Conservation (phyloP, 2,329 filamentous ascomycete species). For the Eutypella sp. region DNA sequence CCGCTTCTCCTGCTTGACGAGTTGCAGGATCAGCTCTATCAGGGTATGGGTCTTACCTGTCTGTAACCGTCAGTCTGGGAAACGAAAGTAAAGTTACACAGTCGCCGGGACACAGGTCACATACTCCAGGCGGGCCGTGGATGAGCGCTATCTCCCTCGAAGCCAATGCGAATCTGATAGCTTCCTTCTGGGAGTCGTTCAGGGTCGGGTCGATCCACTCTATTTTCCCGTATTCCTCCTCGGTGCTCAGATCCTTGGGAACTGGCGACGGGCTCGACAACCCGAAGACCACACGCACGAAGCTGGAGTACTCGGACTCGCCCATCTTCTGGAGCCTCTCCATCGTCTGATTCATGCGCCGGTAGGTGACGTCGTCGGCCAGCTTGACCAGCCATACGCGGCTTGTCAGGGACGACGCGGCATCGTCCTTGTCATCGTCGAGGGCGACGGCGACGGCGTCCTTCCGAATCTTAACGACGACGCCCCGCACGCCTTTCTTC, state of each 20-base stretch:
- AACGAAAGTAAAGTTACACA: conserved; percentile 6
- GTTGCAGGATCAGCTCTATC: conserved; percentile 90
- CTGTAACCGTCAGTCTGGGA: conserved; percentile 26
- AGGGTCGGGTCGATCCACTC: conserved; percentile 58
- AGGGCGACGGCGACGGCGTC: conserved; percentile 61
- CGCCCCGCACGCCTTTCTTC: conserved; percentile 62
- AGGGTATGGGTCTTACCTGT: conserved; percentile 97
- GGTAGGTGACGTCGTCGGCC: conserved; percentile 64
- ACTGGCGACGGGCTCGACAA: conserved; percentile 48
- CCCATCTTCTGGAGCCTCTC: conserved; percentile 52
- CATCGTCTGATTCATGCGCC: conserved; percentile 61
- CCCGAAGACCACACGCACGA: conserved; percentile 60
- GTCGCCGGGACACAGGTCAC: conserved; percentile 16
- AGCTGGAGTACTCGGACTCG: conserved; percentile 52
- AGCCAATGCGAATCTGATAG: conserved; percentile 76
- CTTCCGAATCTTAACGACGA: conserved; percentile 61
- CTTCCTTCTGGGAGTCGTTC: conserved; percentile 64
- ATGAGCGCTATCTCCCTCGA: conserved; percentile 81
- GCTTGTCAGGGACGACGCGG: conserved; percentile 35
- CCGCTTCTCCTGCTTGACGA: conserved; percentile 67
- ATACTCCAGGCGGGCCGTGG: conserved; percentile 82
- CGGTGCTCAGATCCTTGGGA: conserved; percentile 33
- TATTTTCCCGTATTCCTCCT: conserved; percentile 40
- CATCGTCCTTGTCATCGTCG: conserved; percentile 56
- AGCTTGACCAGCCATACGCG: conserved; percentile 62